Evolutionary conservation across 2,329 filamentous ascomycete species (phyloP), one percentile per base, ranked within the genome.

Genomic region (Sporothrix curviconia): DNA sequence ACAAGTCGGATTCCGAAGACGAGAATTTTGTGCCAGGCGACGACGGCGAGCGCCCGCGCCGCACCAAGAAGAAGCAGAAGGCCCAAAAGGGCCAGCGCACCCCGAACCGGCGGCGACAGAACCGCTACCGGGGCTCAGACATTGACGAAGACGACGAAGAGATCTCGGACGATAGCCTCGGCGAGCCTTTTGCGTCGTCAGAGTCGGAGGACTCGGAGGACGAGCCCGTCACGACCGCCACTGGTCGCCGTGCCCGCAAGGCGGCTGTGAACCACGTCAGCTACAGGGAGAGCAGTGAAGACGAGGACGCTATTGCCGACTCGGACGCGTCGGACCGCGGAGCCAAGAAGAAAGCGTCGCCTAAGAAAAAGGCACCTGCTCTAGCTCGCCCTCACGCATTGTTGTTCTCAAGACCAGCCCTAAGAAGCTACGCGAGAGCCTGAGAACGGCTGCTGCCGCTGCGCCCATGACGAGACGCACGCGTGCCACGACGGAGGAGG

Each of bases 1-100:
- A 85, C 68, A 80, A 83, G 66, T 86, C 84, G 52, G 84, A 87
- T 63, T 76, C 84, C 2, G 79, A 83, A 51, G 84, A 87, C 66
- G 82, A 83, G 62, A 85, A 85, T 68, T 87, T 86, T 65, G 79
- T 84, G 58, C 83, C 83, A 15, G 64, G 70, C 28, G 75, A 78
- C 63, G 74, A 71, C 39, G 61, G 68, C 22, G 74, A 71, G 25
- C 71, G 72, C 30, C 72, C 77, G 15, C 71, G 71, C 14, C 73
- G 73, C 59, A 64, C 60, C 50, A 69, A 67, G 60, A 75, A 74
- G 61, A 69, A 72, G 63, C 69, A 69, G 30, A 71, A 70, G 55
- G 65, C 68, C 37, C 54, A 61, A 39, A 71, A 66, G 42, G 5
- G 19, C 5, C 30, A 46, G 9, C 54, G 55, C 7, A 19, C 52